Conservation (phyloP, 352 stramenopile genomes). For the Phytophthora pini region DNA sequence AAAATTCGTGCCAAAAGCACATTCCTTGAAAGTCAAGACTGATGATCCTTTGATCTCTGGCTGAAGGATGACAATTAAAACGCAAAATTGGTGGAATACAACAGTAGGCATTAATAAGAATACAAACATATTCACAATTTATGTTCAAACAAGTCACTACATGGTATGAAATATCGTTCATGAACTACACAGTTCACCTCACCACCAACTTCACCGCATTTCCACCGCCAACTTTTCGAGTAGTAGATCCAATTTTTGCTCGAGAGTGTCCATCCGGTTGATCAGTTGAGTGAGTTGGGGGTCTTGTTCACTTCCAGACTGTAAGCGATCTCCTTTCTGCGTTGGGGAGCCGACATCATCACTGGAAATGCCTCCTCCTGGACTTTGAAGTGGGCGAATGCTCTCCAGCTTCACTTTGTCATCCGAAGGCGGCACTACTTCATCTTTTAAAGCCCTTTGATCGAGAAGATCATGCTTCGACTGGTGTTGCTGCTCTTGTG, state of each 20-base stretch:
- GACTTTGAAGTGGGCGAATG: conserved; percentile 8
- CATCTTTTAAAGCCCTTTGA: not conserved
- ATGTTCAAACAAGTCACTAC: too few relatives aligned
- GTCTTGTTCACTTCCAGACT: not conserved
- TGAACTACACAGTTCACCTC: too few relatives aligned
- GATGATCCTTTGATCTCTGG: too few relatives aligned
- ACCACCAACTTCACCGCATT: not conserved
- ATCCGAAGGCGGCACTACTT: not conserved
- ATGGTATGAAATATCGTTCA: too few relatives aligned
- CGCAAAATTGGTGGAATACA: not conserved
- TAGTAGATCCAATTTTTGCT: conserved; percentile 25
- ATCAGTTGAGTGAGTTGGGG: conserved; percentile 5
- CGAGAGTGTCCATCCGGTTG: conserved; percentile 15
- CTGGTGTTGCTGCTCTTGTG: conserved; percentile 14
- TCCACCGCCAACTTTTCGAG: conserved; percentile 16
- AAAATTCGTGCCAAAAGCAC: too few relatives aligned
- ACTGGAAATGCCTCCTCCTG: conserved; percentile 7
- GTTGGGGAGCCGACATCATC: conserved; percentile 5
- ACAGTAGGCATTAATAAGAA: not conserved
- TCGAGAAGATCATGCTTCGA: conserved; percentile 16
- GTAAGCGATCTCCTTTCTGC: not conserved
- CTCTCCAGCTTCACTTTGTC: conserved; percentile 6
- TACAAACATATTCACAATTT: not conserved
- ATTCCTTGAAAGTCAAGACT: too few relatives aligned
- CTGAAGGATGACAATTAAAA: too few relatives aligned